Evolutionary conservation across 2,329 filamentous ascomycete species (phyloP).

Genomic region (Onygenales sp.): DNA sequence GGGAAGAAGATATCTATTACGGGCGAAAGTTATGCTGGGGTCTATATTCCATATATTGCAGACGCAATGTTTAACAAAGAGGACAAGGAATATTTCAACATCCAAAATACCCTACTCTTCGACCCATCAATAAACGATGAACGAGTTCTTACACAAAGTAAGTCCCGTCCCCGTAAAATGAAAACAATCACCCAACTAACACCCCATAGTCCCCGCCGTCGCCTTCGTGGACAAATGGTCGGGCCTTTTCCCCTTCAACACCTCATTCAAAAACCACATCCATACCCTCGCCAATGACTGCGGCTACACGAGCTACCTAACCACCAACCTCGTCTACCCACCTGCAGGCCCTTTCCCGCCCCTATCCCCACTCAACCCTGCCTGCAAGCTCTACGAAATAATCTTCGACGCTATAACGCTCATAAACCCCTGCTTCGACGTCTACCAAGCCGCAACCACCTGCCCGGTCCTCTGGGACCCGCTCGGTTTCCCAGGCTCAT

Average conservation of each 20-base stretch:
- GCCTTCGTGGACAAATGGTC: constrained; percentile 33
- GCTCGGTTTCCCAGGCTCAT: constrained; percentile 57
- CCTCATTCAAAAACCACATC: constrained; percentile 31
- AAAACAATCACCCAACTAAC: not conserved
- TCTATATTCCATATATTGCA: constrained; percentile 62
- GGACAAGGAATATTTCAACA: constrained; percentile 57
- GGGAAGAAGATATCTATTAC: constrained; percentile 62
- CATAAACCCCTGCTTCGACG: constrained; percentile 69
- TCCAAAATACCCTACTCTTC: constrained; percentile 62
- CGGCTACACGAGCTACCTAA: constrained; percentile 36
- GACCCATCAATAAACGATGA: constrained; percentile 56
- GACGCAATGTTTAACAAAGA: constrained; percentile 62
- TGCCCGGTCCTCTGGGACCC: constrained; percentile 64
- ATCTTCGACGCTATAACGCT: constrained; percentile 45
- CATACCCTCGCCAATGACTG: constrained; percentile 34
- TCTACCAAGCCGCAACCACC: constrained; percentile 63
- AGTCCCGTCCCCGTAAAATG: not conserved
- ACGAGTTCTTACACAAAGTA: constrained; percentile 40
- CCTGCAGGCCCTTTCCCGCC: constrained; percentile 52
- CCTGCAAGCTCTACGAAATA: constrained; percentile 50
- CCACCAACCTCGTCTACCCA: constrained; percentile 56
- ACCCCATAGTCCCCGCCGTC: constrained; percentile 25
- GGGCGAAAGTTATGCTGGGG: constrained; percentile 62
- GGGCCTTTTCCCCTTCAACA: constrained; percentile 38
- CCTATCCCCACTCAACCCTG: constrained; percentile 32